Conservation (phyloP, 257 asterid species). For the Phtheirospermum japonicum region DNA sequence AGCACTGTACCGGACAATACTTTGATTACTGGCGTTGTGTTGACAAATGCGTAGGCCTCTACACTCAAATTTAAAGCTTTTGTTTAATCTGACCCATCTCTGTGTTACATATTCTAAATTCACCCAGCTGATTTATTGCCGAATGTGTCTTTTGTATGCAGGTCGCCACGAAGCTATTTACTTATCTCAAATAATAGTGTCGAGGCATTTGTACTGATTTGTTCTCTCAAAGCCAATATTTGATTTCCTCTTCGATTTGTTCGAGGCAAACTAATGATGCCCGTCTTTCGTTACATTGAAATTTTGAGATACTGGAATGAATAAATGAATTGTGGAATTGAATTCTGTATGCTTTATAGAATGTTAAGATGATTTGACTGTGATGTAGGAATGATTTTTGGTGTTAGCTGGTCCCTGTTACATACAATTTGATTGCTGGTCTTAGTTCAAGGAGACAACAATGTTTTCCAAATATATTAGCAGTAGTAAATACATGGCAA, state of each 20-base stretch:
- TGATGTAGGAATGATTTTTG: too few species aligned
- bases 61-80: neutral
- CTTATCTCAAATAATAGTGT: constrained; percentile 47
- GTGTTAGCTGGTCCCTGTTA: too few species aligned
- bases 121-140: constrained; percentile 12
- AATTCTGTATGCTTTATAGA: neutral
- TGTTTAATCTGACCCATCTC: neutral
- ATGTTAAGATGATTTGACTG: neutral
- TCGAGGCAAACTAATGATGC: constrained; percentile 18
- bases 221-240: constrained; percentile 9
- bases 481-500: too few species aligned
- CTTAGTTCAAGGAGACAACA: too few species aligned
- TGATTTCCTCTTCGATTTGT: constrained; percentile 10
- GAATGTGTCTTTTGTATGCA: constrained; percentile 16
- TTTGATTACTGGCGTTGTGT: constrained; percentile 83
- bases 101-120: neutral
- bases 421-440: too few species aligned
- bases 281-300: constrained; percentile 16
- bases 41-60: constrained; percentile 59
- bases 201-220: constrained; percentile 15
- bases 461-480: too few species aligned
- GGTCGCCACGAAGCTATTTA: constrained; percentile 48
- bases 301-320: neutral
- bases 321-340: neutral
- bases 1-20: constrained; percentile 88